Conservation (phyloP, 306 rosid species). For the Begonia fuchsioides region DNA sequence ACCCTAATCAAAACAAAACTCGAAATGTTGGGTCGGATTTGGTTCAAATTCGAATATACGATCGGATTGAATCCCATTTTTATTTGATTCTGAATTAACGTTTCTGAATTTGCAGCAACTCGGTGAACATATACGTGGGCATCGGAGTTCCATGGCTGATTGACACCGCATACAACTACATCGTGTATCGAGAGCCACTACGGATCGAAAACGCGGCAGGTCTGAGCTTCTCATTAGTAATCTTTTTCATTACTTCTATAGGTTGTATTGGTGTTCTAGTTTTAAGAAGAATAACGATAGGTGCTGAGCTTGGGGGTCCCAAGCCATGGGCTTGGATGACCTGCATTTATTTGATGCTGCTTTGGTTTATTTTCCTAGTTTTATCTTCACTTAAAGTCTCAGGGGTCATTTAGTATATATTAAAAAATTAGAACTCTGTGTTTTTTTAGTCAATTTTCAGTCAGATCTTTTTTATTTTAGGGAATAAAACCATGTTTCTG, state of each 20-base stretch:
- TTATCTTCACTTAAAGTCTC: conserved; percentile 73
- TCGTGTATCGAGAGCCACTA: conserved; percentile 59
- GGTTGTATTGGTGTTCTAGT: conserved; percentile 70
- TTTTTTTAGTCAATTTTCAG: too few species aligned
- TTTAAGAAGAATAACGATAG: conserved; percentile 56
- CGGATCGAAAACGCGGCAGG: conserved; percentile 61
- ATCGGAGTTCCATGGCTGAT: conserved; percentile 96
- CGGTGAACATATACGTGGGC: conserved; percentile 90
- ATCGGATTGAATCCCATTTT: too few species aligned
- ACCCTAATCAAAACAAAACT: too few species aligned
- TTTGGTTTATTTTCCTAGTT: conserved; percentile 70
- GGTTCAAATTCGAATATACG: too few species aligned
- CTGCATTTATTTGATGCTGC: conserved; percentile 42
- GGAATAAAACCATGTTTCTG: too few species aligned
- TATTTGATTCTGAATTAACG: too few species aligned
- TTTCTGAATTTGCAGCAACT: conserved; percentile 38
- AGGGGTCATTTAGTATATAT: conserved; percentile 32
- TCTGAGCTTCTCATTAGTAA: conserved; percentile 69
- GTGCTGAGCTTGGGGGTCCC: conserved; percentile 96
- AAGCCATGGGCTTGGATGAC: conserved; percentile 90
- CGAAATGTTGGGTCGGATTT: too few species aligned
- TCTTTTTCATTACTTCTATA: conserved; percentile 71
- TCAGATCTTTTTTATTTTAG: too few species aligned
- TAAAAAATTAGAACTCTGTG: too few species aligned
- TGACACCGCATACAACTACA: conserved; percentile 58